Evolutionary conservation across 352 stramenopile genomes (phyloP).

Genomic region (Globisporangium orthogonon): DNA sequence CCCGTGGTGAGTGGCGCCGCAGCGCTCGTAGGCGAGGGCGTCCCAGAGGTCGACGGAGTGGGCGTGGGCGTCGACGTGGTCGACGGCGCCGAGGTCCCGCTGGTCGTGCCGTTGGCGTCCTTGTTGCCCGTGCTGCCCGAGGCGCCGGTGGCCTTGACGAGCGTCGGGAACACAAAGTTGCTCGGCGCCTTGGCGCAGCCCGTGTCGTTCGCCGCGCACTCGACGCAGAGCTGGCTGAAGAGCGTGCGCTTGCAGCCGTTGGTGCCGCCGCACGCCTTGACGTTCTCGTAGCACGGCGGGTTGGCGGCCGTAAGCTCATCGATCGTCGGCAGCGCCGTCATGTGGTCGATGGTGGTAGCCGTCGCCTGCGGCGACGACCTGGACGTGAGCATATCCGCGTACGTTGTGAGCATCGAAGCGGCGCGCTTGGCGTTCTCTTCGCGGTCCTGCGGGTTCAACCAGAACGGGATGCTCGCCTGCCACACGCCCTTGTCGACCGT

Average conservation of each 20-base stretch:
- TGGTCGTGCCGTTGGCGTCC: constrained; percentile 19
- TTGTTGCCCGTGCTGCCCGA: constrained; percentile 16
- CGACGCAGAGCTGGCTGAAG: constrained; percentile 51
- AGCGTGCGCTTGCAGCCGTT: constrained; percentile 55
- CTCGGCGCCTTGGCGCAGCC: not conserved
- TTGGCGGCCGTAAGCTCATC: constrained; percentile 35
- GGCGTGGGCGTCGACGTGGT: constrained; percentile 4
- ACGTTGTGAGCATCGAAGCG: constrained; percentile 33
- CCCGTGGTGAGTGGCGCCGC: constrained; percentile 5
- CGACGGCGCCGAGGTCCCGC: constrained; percentile 5
- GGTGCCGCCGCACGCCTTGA: constrained; percentile 33
- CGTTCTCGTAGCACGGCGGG: constrained; percentile 59
- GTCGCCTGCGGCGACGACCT: constrained; percentile 27
- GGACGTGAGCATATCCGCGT: constrained; percentile 27
- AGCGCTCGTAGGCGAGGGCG: constrained; percentile 2
- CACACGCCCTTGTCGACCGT: constrained; percentile 20
- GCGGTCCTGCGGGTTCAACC: constrained; percentile 43
- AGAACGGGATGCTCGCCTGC: constrained; percentile 48
- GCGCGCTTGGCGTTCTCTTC: constrained; percentile 37
- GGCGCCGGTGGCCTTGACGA: not conserved
- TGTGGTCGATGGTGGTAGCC: constrained; percentile 5
- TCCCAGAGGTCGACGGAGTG: not conserved
- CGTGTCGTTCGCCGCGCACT: constrained; percentile 18
- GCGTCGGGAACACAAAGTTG: constrained; percentile 6
- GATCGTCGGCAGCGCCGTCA: constrained; percentile 41